Percentiles rank a stretch among this genome's conserved stretches.
Conservation (phyloP, 495 filamentous ascomycete genomes). For the Physcia stellaris region DNA sequence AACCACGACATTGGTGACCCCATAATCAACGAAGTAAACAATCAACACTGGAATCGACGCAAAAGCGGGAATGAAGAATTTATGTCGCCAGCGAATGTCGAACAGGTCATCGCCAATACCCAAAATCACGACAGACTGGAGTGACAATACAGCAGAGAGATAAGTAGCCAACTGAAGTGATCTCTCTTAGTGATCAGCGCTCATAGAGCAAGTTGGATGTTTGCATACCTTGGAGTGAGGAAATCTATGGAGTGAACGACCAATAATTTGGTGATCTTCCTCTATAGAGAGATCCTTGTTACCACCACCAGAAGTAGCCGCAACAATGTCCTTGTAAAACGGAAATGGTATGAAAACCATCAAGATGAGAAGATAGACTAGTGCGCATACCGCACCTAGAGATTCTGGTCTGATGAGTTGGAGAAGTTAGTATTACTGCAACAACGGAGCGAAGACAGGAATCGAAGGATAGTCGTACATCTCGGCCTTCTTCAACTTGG, state of each 20-base stretch:
- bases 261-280: conserved; percentile 51
- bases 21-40: conserved; percentile 97
- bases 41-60: conserved; percentile 87
- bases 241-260: conserved; percentile 76
- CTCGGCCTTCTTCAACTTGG: conserved; percentile 59
- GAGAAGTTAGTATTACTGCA: background rate
- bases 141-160: conserved; percentile 80
- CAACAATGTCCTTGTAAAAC: conserved; percentile 96
- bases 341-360: conserved; percentile 92
- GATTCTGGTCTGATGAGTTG: conserved; percentile 77
- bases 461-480: conserved; percentile 40
- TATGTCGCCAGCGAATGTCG: conserved; percentile 97
- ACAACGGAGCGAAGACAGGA: background rate
- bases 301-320: conserved; percentile 86
- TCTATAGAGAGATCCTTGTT: conserved; percentile 72
- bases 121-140: conserved; percentile 79
- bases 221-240: conserved; percentile 73
- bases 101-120: conserved; percentile 94
- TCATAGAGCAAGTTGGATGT: background rate
- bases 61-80: conserved; percentile 91
- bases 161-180: conserved; percentile 71
- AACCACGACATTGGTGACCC: conserved; percentile 86
- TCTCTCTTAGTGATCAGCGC: background rate
- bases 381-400: conserved; percentile 92
- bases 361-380: conserved; percentile 75